phyloP scores from a whole-genome alignment of 1,284 basidiomycete genomes.

The Melampsora larici-populina region DNA sequence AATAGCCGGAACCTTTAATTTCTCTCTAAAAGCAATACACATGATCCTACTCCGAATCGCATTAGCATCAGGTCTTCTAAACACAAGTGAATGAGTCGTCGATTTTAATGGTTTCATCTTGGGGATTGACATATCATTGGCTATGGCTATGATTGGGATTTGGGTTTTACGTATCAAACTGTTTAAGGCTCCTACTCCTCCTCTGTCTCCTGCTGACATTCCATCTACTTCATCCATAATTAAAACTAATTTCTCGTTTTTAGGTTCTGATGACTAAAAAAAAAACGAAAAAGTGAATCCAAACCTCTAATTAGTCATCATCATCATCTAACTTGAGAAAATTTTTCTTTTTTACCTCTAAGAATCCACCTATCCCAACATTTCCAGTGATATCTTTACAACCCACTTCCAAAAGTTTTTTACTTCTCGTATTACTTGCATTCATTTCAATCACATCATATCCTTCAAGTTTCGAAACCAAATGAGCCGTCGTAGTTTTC shows the following conservation, averaged over 20 bases:
- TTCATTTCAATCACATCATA: conserved; percentile 92
- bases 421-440: conserved; percentile 90
- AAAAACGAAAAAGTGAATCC: too few relatives aligned
- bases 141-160: conserved; percentile 97
- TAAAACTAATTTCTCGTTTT: conserved; percentile 66
- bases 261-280: conserved; percentile 57
- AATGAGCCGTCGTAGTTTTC: conserved; percentile 93
- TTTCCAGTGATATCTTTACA: conserved; percentile 51
- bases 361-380: conserved; percentile 29
- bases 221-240: conserved; percentile 99
- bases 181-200: conserved; percentile 89
- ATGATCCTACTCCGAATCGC: conserved; percentile 79
- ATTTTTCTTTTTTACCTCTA: conserved; percentile 18
- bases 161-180: conserved; percentile 87
- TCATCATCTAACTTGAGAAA: too few relatives aligned
- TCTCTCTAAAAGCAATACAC: conserved; percentile 84
- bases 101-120: conserved; percentile 83
- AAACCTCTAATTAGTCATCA: too few relatives aligned
- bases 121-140: conserved; percentile 78
- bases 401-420: conserved; percentile 85
- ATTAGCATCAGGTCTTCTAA: conserved; percentile 71
- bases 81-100: conserved; percentile 73
- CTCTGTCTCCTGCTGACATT: conserved; percentile 95
- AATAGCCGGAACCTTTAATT: conserved; percentile 81
- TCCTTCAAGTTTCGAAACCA: conserved; percentile 82